Evolutionary conservation across 2,329 filamentous ascomycete genomes (phyloP), one percentile per base, ranked within the genome.

Genomic region (Rhynchosporium secalis): DNA sequence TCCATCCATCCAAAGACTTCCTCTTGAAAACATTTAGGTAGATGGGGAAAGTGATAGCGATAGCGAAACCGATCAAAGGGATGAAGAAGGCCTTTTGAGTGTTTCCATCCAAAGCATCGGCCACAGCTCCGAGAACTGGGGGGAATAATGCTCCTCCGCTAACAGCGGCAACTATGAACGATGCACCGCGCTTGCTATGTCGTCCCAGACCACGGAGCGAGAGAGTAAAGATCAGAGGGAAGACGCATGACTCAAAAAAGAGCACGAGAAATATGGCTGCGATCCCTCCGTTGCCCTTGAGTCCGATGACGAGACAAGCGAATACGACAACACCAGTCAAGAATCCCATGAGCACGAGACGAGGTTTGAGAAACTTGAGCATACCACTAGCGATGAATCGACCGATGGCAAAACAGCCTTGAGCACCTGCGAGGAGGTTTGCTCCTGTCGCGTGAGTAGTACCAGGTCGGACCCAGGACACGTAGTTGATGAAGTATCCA

Each of bases 221-320:
- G 10, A 96, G 81, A 2, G 89, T 86, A 68, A 93, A 92, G 66
- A 95, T 88, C 2, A 92, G 87, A 0, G 92, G 92, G 81, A 91
- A 96, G 70, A 91, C 86, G 62, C 91, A 90, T 0, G 87, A 89
- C 73, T 93, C 91, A 71, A 90, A 91, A 75, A 96, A 91, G 66
- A 91, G 86, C 7, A 70, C 68, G 64, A 90, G 88, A 41, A 92
- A 72, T 52, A 87, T 80, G 3, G 90, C 77, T 67, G 91, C 87
- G 13, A 86, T 78, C 38, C 78, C 76, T 13, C 84, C 73, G 0
- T 83, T 68, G 61, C 68, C 68, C 82, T 79, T 0, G 79, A 56
- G 68, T 45, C 4, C 62, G 20, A 67, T 64, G 70, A 76, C 20
- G 82, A 68, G 4, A 78, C 75, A 28, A 80, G 78, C 15, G 78